A percentile compares a stretch with the other conserved stretches of the same genome.
phyloP scores from a whole-genome alignment of 768 basidiomycete genomes.

The Pleurotus djamor region DNA sequence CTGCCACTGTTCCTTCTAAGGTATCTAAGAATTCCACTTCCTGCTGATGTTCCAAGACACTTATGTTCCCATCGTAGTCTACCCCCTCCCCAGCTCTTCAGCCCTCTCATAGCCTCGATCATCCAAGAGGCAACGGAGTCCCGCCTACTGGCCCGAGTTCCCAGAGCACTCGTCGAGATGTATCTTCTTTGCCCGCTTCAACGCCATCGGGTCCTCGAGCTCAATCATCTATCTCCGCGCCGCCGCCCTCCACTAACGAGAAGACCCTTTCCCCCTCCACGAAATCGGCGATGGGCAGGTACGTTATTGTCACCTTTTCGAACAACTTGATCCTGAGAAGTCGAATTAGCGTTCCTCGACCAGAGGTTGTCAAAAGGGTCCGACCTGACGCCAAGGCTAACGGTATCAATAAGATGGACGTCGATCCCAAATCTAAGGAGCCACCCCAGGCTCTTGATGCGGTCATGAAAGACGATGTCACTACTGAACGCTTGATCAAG shows the following conservation, averaged over 20 bases:
- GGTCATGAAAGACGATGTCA: not conserved
- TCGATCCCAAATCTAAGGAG: slow-evolving; percentile 11
- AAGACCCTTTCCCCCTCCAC: slow-evolving; percentile 32
- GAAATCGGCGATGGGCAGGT: slow-evolving; percentile 71
- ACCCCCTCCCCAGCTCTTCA: not conserved
- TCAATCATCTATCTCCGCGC: slow-evolving; percentile 31
- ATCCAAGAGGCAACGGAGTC: slow-evolving; percentile 26
- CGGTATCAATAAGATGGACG: slow-evolving; percentile 28
- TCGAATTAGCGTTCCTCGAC: slow-evolving; percentile 62
- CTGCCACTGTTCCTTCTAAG: slow-evolving; percentile 19
- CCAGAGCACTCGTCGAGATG: slow-evolving; percentile 36
- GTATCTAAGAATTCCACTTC: slow-evolving; percentile 12
- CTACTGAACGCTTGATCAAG: not conserved
- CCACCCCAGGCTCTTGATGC: not conserved
- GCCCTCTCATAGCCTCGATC: not conserved
- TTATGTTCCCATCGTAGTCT: not conserved
- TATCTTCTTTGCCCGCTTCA: slow-evolving; percentile 26
- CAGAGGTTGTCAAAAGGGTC: slow-evolving; percentile 74
- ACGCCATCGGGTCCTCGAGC: slow-evolving; percentile 36
- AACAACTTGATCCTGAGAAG: not conserved
- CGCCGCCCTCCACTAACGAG: slow-evolving; percentile 42
- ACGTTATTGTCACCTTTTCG: slow-evolving; percentile 12
- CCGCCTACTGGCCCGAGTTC: slow-evolving; percentile 39
- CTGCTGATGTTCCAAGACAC: not conserved
- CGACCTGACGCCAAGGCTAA: slow-evolving; percentile 35